Base-by-base conservation (phyloP, 1,139 yeast species). In the Geotrichum macrosporum region DNA sequence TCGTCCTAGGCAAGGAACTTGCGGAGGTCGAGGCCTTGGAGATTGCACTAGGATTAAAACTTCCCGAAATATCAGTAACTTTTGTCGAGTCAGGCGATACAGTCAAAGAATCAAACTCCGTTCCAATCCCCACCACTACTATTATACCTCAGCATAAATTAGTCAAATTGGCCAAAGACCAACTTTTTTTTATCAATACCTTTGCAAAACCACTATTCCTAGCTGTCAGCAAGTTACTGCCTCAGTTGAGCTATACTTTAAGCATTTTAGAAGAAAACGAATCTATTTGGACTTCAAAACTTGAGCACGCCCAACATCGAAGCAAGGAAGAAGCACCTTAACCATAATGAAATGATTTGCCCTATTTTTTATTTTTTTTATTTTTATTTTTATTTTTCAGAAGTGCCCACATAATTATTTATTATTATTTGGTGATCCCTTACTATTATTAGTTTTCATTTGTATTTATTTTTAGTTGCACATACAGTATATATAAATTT, bases 161-260 rank as follows among this genome's bases (percentile, higher is more conserved):
- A 12, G 21, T 50, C 6, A 60, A 62, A 16, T 69, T 88, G 39
- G 81, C 81, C 29, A 75, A 76, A 55, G 87, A 94, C n/a, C 96
- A 89, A 66, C 66, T 85, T 15, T 87, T 85, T 61, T 89, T 89
- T 70, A 87, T 88, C 50, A 74, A 77, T 58, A 78, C 86, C 19
- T 88, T 84, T 73, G 96, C 95, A 8, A 78, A 74, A 55, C 81
- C 80, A 45, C 76, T 87, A 61, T 89, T 88, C 66, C 68, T 69
- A 46, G 81, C 79, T 56, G 76, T 87, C 29, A 74, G 77, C 21
- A 72, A 72, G 33, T 54, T 62, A n/a, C 53, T 66, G 12, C 70
- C 71, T 4, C 53, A 54, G 40, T 50, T 65, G 44, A 43, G 49
- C 19, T 64, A 57, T 46, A 60, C 65, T 5, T 64, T 73, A 43